Base-by-base conservation (phyloP, 495 filamentous ascomycete species). In the Aspergillus panamensis region DNA sequence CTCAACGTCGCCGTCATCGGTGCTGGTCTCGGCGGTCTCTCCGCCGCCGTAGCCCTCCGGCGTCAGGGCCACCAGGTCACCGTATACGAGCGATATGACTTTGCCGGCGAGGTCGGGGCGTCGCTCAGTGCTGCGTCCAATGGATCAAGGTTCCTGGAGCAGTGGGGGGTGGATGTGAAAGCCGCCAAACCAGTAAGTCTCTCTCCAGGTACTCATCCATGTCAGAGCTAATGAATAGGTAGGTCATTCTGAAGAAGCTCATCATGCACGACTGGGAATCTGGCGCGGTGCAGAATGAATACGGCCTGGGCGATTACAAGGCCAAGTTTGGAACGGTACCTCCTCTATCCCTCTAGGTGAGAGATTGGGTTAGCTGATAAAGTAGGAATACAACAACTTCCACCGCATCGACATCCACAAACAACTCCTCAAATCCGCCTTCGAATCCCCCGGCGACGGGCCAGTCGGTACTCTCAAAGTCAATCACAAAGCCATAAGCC, bases 21-120 rank as follows among this genome's bases (percentile, higher is more conserved):
- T 13, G 81, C 76, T 8, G 81, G 81, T 3, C 80, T 84, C 20
- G 79, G 79, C n/a, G 81, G 82, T 12, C 63, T 83, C 10, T 64
- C 73, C 3, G 76, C 80, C 6, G 80, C 81, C 0, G 72, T 83
- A n/a, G 74, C 70, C 9, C 61, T 85, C 6, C 74, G 79, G 29
- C 74, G 74, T 12, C 67, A 77, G 37, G 81, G 81, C 7, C 82
- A 84, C 48, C 16, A 70, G 2, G 79, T 83, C 48, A 69, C 70
- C 3, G 74, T 82, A 6, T 72, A 68, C 55, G 67, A 70, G 43
- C 51, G 65, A 57, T 66, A 65, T 19, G 65, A 71, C 52, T 69
- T 65, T 49, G 65, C 67, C 0, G 62, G 67, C 9, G 69, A 71
- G 17, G 69, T 65, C 0, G 69, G 69, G 2, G 67, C 69, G 1